Evolutionary conservation across 192 early-diverging fungal genomes (phyloP).

Genomic region (Gonapodya prolifera): DNA sequence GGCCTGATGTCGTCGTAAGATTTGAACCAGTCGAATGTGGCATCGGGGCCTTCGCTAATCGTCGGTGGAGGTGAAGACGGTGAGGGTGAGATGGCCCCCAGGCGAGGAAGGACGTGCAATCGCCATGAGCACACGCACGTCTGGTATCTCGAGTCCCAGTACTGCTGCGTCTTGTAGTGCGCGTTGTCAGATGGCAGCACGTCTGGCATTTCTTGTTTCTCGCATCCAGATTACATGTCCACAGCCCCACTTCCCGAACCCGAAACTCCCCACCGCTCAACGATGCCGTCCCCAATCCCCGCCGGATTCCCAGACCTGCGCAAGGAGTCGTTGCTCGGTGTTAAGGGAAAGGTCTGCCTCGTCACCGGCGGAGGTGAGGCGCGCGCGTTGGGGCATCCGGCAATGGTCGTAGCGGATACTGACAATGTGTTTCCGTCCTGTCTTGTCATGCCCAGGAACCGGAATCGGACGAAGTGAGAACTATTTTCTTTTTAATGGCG

Average conservation of each 20-base stretch:
- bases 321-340: background rate
- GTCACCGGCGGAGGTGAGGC: slow-evolving; percentile 1
- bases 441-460: no score
- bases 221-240: no score
- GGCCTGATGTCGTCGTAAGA: slow-evolving; percentile 59
- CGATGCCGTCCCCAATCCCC: background rate
- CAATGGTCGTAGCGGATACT: no score
- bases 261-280: no score
- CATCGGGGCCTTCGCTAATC: slow-evolving; percentile 25
- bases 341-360: background rate
- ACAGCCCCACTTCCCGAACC: no score
- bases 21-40: slow-evolving; percentile 83
- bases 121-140: background rate
- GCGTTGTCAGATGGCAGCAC: no score
- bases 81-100: background rate
- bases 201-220: no score
- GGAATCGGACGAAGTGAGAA: background rate
- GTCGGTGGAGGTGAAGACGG: background rate
- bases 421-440: no score
- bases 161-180: background rate
- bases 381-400: no score
- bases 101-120: background rate
- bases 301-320: slow-evolving; percentile 1
- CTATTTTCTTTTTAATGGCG: no score
- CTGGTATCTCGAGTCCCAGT: background rate